Evolutionary conservation across 805 yeast genomes (phyloP).

Genomic region (Saccharomycopsis capsularis): DNA sequence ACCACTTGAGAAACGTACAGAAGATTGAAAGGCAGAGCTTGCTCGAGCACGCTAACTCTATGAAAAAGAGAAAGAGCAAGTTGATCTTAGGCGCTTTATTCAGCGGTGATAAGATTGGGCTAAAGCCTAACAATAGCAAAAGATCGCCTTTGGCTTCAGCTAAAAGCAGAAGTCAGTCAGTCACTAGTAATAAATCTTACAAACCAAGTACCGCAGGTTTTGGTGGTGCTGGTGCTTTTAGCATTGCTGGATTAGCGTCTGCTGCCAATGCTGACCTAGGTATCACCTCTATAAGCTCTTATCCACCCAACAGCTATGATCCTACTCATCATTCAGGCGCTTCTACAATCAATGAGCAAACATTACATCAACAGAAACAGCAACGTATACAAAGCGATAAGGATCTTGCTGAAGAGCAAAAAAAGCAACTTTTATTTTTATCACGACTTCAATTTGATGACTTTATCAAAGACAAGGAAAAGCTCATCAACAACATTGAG

Average conservation of each 20-base stretch:
- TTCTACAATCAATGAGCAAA: neutral
- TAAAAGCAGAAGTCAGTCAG: neutral
- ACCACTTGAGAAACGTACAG: neutral
- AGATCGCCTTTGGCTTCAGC: slow-evolving; percentile 1
- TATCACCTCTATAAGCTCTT: neutral
- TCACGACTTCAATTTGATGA: slow-evolving; percentile 6
- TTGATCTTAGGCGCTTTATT: slow-evolving; percentile 13
- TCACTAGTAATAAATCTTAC: neutral
- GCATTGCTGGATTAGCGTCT: neutral
- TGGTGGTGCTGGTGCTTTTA: neutral
- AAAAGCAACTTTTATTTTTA: neutral
- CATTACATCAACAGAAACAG: neutral
- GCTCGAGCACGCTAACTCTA: slow-evolving; percentile 7
- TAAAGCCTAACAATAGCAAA: slow-evolving; percentile 8
- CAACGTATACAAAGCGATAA: neutral
- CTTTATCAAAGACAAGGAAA: slow-evolving; percentile 6
- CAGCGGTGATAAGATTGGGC: slow-evolving; percentile 12
- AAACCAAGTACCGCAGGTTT: neutral
- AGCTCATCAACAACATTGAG: slow-evolving; percentile 4
- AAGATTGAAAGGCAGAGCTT: slow-evolving; percentile 1
- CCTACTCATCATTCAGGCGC: too few relatives aligned
- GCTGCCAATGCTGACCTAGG: neutral
- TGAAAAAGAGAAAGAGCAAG: slow-evolving; percentile 9
- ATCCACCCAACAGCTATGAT: too few relatives aligned
- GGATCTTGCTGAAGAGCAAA: neutral